Evolutionary conservation across 202 grass and related monocot genomes (phyloP), one percentile per base, ranked within the genome.

Genomic region (Schoenoplectus tabernaemontani): DNA sequence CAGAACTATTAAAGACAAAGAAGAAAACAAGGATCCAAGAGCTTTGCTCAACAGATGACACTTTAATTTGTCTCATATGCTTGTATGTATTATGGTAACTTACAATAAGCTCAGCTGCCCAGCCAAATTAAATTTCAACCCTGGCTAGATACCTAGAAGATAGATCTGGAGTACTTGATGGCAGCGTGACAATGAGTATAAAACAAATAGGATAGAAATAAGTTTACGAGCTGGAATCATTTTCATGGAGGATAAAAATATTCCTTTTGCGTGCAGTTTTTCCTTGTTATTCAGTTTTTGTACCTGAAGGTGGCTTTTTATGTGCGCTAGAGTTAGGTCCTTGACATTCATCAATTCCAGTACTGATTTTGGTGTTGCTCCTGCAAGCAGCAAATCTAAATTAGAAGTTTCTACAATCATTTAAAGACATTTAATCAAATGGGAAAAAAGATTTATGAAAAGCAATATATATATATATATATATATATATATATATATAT

Each of bases 241-340:
- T 84, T 67, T 65, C 15, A 51, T 42, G 56, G 48, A 17, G 48
- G 15, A 51, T 51, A 51, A 15, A 51, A 51, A 51, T 78, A 56
- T 59, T 59, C 64, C 44, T 68, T 69, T 39, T 68, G 59, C 59
- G 76, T 78, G 20, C 37, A 39, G 51, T n/a, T 71, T 48, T 42
- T 56, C 19, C 6, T 56, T 56, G n/a, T n/a, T n/a, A n/a, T n/a
- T n/a, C n/a, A n/a, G n/a, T n/a, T n/a, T 33, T 24, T 82, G 60
- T 87, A 99, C 96, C 96, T 99, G 96, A 13, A 99, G 92, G 84
- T 99, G 96, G 85, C 96, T 99, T 90, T 99, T 99, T 62, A 99
- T 92, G 87, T 99, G 96, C 13, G 96, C 96, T 64, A 99, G 88
- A 39, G 96, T 99, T 75, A 99, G 87, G 83, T 96, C 96, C 92